Evolutionary conservation across 2,329 filamentous ascomycete species (phyloP).

Genomic region (Pseudopithomyces chartarum): DNA sequence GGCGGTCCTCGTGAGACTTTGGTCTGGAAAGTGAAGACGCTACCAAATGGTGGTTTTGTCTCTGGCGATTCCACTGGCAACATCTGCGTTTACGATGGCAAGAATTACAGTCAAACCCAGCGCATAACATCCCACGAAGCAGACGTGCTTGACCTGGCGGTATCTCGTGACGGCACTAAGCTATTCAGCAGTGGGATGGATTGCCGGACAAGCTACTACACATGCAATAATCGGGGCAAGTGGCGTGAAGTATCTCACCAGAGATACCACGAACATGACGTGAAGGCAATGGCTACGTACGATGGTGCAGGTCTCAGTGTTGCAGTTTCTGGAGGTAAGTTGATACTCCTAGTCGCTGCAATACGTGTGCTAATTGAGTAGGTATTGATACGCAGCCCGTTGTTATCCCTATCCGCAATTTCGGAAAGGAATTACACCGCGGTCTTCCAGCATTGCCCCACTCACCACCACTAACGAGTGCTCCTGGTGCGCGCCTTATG

Average conservation of each 20-base stretch:
- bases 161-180: slow-evolving; percentile 76
- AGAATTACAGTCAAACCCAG: slow-evolving; percentile 86
- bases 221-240: slow-evolving; percentile 55
- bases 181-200: slow-evolving; percentile 94
- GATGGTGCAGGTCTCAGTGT: slow-evolving; percentile 84
- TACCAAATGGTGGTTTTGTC: slow-evolving; percentile 86
- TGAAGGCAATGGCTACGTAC: slow-evolving; percentile 91
- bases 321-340: slow-evolving; percentile 84
- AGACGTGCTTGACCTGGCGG: slow-evolving; percentile 86
- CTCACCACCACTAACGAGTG: slow-evolving; percentile 72
- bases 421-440: slow-evolving; percentile 79
- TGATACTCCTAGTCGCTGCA: slow-evolving; percentile 11
- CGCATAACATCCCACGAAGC: slow-evolving; percentile 85
- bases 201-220: slow-evolving; percentile 82
- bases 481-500: slow-evolving; percentile 73
- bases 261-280: slow-evolving; percentile 89
- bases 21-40: slow-evolving; percentile 90
- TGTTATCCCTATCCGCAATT: slow-evolving; percentile 78
- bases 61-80: slow-evolving; percentile 95
- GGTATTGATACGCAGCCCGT: slow-evolving; percentile 85
- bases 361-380: slow-evolving; percentile 48
- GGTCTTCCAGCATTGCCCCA: slow-evolving; percentile 85
- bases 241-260: slow-evolving; percentile 89
- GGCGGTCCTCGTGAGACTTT: slow-evolving; percentile 84
- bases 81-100: slow-evolving; percentile 90